Conservation (phyloP, 2,329 filamentous ascomycete species). For the Albifimbria verrucaria region DNA sequence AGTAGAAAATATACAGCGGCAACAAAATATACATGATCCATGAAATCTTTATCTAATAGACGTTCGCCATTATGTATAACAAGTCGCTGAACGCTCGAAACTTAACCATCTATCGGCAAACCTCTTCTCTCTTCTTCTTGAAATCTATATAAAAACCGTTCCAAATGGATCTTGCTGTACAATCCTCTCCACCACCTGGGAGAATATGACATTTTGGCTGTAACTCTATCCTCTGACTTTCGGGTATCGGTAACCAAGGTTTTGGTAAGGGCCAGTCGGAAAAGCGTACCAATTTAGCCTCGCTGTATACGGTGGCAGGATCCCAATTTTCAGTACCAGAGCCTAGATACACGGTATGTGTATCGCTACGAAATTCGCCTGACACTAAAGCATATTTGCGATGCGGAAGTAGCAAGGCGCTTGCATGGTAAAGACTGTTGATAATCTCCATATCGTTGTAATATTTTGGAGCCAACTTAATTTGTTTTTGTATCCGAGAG, state of each 20-base stretch:
- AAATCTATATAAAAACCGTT: constrained; percentile 46
- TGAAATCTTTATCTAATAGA: no score
- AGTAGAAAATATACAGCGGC: no score
- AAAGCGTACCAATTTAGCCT: constrained; percentile 56
- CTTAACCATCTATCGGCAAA: not conserved
- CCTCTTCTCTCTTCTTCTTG: constrained; percentile 4
- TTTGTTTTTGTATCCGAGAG: constrained; percentile 21
- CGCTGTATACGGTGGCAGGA: constrained; percentile 44
- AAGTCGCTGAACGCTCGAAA: no score
- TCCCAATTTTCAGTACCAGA: constrained; percentile 50
- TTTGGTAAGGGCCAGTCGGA: constrained; percentile 44
- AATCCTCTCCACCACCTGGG: constrained; percentile 49
- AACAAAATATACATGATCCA: no score
- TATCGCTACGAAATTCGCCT: constrained; percentile 55
- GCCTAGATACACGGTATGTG: constrained; percentile 40
- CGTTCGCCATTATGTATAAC: no score
- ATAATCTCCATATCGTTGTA: constrained; percentile 67
- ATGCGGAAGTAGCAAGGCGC: constrained; percentile 60
- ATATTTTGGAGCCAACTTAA: constrained; percentile 16
- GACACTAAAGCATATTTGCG: constrained; percentile 59
- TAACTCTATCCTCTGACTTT: constrained; percentile 3
- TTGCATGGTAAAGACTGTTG: constrained; percentile 57
- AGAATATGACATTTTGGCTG: constrained; percentile 31
- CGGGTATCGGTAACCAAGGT: constrained; percentile 32
- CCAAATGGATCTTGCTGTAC: constrained; percentile 10